These are phyloP conservation scores for Microthlaspi erraticum DNA, from an alignment of 345 rosid species.

Conservation along the genomic window DNA sequence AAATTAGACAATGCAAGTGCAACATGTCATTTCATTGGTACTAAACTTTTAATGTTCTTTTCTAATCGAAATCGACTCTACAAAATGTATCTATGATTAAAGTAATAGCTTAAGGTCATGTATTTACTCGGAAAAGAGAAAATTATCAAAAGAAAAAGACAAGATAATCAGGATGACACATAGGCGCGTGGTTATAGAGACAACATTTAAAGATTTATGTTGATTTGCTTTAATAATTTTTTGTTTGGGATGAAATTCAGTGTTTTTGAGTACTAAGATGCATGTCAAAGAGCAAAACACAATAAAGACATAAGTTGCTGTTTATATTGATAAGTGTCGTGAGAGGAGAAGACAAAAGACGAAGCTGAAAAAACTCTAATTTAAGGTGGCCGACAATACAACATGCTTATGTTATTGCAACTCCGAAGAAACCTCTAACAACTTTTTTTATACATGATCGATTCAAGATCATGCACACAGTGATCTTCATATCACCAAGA, in stretches of 20 bases:
- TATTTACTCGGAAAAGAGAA: conserved; percentile 25
- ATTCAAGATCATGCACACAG: conserved; percentile 34
- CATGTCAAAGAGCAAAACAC: conserved; percentile 37
- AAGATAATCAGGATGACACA: conserved; percentile 23
- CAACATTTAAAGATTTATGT: conserved; percentile 1
- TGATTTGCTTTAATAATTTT: conserved; percentile 25
- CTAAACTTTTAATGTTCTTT: conserved; percentile 37
- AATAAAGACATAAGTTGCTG: conserved; percentile 38
- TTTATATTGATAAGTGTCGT: conserved; percentile 43
- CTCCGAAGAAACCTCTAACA: conserved; percentile 35
- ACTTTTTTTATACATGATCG: conserved; percentile 1
- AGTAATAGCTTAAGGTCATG: background rate
- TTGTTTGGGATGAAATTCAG: too few species aligned
- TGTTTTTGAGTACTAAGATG: conserved; percentile 30
- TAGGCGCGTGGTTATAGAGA: conserved; percentile 23
- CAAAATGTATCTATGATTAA: conserved; percentile 5
- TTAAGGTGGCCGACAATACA: conserved; percentile 49
- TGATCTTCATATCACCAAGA: conserved; percentile 39
- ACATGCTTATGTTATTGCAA: conserved; percentile 49
- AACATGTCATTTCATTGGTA: conserved; percentile 38
- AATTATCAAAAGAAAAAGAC: background rate
- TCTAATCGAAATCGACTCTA: conserved; percentile 29
- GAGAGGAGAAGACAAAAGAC: conserved; percentile 43
- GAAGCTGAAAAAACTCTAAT: conserved; percentile 33
- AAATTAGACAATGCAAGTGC: conserved; percentile 37